phyloP scores from a whole-genome alignment of 768 basidiomycete genomes.

The Boletus subcaerulescens region DNA sequence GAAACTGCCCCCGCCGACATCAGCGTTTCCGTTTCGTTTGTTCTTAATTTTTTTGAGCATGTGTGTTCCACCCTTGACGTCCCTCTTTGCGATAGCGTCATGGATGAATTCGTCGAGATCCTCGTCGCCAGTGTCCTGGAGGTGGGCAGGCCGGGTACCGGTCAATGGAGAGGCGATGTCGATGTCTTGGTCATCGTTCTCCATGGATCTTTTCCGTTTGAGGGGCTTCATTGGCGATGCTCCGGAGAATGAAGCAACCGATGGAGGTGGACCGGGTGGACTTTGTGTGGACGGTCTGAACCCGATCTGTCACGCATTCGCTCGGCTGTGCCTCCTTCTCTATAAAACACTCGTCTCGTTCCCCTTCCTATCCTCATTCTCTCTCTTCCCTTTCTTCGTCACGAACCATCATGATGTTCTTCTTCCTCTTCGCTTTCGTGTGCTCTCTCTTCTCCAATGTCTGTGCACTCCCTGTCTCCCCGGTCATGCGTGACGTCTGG shows the following conservation, averaged over 20 bases:
- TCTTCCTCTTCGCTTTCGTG: constrained; percentile 11
- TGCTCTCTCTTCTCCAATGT: constrained; percentile 27
- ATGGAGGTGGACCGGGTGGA: neutral
- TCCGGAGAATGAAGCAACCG: constrained; percentile 1
- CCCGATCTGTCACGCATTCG: constrained; percentile 3
- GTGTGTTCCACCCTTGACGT: constrained; percentile 73
- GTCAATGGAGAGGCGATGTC: constrained; percentile 66
- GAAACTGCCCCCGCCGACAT: constrained; percentile 91
- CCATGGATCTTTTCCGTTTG: constrained; percentile 31
- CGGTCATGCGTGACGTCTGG: constrained; percentile 45
- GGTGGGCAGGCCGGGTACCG: constrained; percentile 15
- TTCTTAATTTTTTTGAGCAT: constrained; percentile 76
- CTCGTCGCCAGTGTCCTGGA: constrained; percentile 38
- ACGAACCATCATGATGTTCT: constrained; percentile 23
- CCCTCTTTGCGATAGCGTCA: constrained; percentile 65
- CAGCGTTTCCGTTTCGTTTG: constrained; percentile 68
- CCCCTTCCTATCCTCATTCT: neutral
- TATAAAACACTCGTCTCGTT: constrained; percentile 12
- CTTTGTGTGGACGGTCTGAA: neutral
- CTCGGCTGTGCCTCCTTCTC: neutral
- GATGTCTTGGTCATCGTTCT: constrained; percentile 40
- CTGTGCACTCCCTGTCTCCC: constrained; percentile 27
- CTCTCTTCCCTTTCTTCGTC: neutral
- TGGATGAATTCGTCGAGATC: constrained; percentile 65
- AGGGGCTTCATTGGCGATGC: constrained; percentile 27